These are phyloP conservation scores for Diaporthe destruens DNA, from an alignment of 2,329 filamentous ascomycete genomes.

Conservation along the genomic window DNA sequence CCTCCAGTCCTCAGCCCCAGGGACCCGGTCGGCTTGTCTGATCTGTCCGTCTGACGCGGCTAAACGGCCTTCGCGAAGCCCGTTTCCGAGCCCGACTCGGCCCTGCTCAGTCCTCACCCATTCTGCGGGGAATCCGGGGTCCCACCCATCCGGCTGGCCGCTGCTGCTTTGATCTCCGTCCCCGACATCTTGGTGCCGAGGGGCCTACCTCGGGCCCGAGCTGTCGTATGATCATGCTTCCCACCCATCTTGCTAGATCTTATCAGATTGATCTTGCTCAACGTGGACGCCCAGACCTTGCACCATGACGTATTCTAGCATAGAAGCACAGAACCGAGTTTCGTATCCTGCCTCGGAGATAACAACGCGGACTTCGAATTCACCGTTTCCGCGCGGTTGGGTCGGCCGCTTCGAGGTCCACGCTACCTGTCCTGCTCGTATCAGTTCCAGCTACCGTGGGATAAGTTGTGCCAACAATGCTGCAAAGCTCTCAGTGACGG, in stretches of 20 bases:
- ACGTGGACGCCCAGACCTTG: neutral
- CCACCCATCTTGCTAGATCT: neutral
- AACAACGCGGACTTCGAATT: neutral
- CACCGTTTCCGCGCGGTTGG: neutral
- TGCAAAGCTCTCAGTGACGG: neutral
- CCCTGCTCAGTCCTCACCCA: neutral
- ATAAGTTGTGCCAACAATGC: neutral
- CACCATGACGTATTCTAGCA: neutral
- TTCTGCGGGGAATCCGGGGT: conserved; percentile 31
- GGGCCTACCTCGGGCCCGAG: conserved; percentile 14
- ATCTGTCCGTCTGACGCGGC: conserved; percentile 35
- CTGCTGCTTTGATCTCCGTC: neutral
- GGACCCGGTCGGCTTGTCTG: conserved; percentile 4
- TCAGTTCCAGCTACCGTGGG: neutral
- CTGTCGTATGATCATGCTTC: conserved; percentile 18
- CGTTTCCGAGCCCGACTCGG: conserved; percentile 29
- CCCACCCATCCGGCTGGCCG: neutral
- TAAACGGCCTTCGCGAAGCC: conserved; percentile 13
- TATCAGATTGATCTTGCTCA: conserved; percentile 29
- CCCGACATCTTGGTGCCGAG: conserved; percentile 28
- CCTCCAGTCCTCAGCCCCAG: neutral
- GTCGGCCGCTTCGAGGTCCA: neutral
- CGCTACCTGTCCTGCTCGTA: neutral
- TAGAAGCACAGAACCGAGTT: neutral
- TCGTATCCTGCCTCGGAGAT: neutral